Evolutionary conservation across 352 stramenopile genomes (phyloP), one percentile per base, ranked within the genome.

Genomic region (Phytophthora meadii): DNA sequence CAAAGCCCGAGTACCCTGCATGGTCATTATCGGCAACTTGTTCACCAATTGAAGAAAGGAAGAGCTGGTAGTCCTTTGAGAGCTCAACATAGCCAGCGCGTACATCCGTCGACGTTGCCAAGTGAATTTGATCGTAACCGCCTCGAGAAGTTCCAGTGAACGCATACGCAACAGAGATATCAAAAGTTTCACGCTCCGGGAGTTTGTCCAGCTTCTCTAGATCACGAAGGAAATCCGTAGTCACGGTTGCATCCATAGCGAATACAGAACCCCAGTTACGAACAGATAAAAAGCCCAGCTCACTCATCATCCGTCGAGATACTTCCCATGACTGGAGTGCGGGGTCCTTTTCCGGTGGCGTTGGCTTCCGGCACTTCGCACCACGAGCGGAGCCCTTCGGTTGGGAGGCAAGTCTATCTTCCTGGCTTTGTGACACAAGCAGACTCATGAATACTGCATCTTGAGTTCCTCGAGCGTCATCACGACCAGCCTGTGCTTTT

Each of bases 251-350:
- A 61, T 88, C 77, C 83, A 96, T 93, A 1, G 85, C 76, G 44
- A 96, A 94, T 19, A 96, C 70, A 41, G 84, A 87, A 0, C 88
- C 88, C 88, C 88, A 96, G 36, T 92, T 94, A n/a, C 81, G 81
- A 4, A 96, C 82, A 0, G 86, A 94, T 7, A 94, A 57, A 22
- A 96, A 93, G 4, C 88, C 86, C 3, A 94, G 65, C 40, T 96
- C 84, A 9, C 80, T 93, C 77, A 96, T 90, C 81, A 96, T 92
- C 24, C 85, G 72, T 6, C 88, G 74, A 32, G 88, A 91, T 8
- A 91, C 77, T 49, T 89, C 84, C 79, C 86, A 93, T 17, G 81
- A 90, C 30, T 84, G 67, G 4, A 92, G 75, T 17, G 76, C 72
- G 27, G 69, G 58, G 59, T 93, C 84, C 51, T 89, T 84, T n/a